phyloP scores from a whole-genome alignment of 1,139 yeast species.

The Chernovozyma sophiae-reginae region DNA sequence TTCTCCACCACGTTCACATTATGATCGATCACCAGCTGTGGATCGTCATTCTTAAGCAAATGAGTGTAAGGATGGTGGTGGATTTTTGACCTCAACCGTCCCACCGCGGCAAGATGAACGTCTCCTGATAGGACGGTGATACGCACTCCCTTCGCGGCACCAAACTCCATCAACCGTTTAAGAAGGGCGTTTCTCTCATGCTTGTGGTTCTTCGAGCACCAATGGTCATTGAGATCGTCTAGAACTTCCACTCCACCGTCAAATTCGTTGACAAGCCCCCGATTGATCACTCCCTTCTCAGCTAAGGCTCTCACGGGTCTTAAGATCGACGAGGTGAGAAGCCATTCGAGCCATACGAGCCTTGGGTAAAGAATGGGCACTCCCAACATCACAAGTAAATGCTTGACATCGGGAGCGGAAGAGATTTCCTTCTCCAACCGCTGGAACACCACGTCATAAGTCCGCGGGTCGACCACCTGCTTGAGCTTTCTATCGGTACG shows the following conservation, averaged over 20 bases:
- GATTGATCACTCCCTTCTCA: slow-evolving; percentile 58
- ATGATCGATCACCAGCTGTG: slow-evolving; percentile 26
- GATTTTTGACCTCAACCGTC: slow-evolving; percentile 63
- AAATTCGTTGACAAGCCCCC: slow-evolving; percentile 80
- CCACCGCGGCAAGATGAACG: slow-evolving; percentile 84
- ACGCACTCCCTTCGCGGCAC: slow-evolving; percentile 61
- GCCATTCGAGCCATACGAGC: slow-evolving; percentile 79
- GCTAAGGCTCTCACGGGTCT: slow-evolving; percentile 69
- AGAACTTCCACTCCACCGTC: slow-evolving; percentile 87
- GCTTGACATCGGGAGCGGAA: slow-evolving; percentile 55
- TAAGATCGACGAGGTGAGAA: slow-evolving; percentile 59
- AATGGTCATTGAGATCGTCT: slow-evolving; percentile 92
- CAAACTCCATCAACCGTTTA: slow-evolving; percentile 55
- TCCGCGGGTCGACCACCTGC: slow-evolving; percentile 49
- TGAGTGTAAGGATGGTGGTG: slow-evolving; percentile 44
- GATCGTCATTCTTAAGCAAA: slow-evolving; percentile 11
- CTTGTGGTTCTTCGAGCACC: slow-evolving; percentile 89
- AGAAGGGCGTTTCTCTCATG: slow-evolving; percentile 66
- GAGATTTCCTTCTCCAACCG: slow-evolving; percentile 54
- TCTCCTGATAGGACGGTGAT: slow-evolving; percentile 87
- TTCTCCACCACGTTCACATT: slow-evolving; percentile 37
- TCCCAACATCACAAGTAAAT: slow-evolving; percentile 77
- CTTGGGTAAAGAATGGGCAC: slow-evolving; percentile 95
- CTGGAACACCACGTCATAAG: slow-evolving; percentile 60
- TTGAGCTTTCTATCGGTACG: slow-evolving; percentile 79